Conservation (phyloP, 495 filamentous ascomycete species). For the Amphirosellinia nigrospora region DNA sequence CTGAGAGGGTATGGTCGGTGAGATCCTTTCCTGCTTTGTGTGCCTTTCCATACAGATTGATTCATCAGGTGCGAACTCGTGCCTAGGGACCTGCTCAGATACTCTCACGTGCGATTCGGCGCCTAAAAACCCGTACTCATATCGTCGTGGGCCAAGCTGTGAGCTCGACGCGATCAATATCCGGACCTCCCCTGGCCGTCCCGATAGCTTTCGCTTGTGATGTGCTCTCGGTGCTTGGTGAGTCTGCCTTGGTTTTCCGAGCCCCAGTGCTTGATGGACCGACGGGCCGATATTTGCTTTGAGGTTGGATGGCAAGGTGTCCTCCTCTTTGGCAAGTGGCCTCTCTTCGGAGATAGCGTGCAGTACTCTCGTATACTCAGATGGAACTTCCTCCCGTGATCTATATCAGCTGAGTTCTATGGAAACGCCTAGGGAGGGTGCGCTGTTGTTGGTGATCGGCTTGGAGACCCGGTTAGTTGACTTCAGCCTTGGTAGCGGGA, state of each 20-base stretch:
- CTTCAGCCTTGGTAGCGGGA: conserved; percentile 17
- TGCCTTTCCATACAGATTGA: conserved; percentile 18
- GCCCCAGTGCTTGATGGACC: not conserved
- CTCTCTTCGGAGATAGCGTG: conserved; percentile 17
- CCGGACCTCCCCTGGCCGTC: conserved; percentile 12
- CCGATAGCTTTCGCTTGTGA: conserved; percentile 17
- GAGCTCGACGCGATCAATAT: not conserved
- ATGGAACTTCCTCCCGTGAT: conserved; percentile 15
- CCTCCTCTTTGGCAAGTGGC: conserved; percentile 8
- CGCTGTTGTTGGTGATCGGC: conserved; percentile 18
- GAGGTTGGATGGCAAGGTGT: conserved; percentile 13
- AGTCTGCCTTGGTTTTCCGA: not conserved
- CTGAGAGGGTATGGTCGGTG: conserved; percentile 20
- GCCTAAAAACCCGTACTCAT: conserved; percentile 9
- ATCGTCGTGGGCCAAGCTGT: conserved; percentile 3
- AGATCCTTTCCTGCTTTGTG: conserved; percentile 24
- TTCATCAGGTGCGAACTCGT: not conserved
- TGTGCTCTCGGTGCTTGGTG: conserved; percentile 11
- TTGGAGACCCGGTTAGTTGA: conserved; percentile 2
- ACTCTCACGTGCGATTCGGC: conserved; percentile 7
- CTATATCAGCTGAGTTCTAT: conserved; percentile 4
- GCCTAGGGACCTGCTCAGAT: conserved; percentile 6
- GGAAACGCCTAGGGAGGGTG: conserved; percentile 28
- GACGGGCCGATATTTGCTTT: conserved; percentile 4
- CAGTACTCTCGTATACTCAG: conserved; percentile 17